These are phyloP conservation scores for Eucalyptus guilfoylei DNA, from an alignment of 345 rosid genomes.

Conservation along the genomic window DNA sequence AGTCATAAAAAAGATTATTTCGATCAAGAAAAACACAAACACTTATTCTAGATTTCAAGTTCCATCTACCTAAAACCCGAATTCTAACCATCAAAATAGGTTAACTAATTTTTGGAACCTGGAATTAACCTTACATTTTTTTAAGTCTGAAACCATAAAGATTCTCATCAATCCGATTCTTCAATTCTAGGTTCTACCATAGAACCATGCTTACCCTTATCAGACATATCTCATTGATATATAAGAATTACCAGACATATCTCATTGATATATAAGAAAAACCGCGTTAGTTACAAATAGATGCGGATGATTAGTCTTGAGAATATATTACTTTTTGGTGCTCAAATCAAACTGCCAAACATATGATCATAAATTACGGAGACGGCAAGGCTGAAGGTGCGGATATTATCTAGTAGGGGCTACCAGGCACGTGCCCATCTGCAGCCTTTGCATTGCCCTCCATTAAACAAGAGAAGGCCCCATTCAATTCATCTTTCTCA, in stretches of 20 bases:
- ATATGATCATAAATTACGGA: not conserved
- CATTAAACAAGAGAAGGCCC: not conserved
- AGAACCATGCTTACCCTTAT: too few relatives aligned
- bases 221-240: not conserved
- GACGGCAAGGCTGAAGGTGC: not conserved
- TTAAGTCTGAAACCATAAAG: rapidly evolving
- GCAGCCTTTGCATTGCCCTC: not conserved
- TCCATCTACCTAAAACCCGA: too few relatives aligned
- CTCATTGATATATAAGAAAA: not conserved
- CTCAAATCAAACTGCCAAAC: not conserved
- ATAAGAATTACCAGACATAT: not conserved
- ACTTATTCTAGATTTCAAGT: too few relatives aligned
- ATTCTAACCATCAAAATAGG: too few relatives aligned
- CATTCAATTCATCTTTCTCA: too few relatives aligned
- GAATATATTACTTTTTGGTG: not conserved
- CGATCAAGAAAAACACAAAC: too few relatives aligned
- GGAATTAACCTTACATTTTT: too few relatives aligned
- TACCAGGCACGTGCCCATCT: not conserved
- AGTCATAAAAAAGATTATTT: too few relatives aligned
- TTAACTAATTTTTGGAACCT: too few relatives aligned
- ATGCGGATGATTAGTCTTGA: not conserved
- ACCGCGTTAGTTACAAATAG: not conserved
- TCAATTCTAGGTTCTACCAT: too few relatives aligned
- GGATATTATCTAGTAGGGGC: not conserved
- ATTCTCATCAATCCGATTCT: too few relatives aligned